These are phyloP conservation scores for Fusarium dimerum DNA, from an alignment of 2,329 filamentous ascomycete genomes.

Conservation along the genomic window DNA sequence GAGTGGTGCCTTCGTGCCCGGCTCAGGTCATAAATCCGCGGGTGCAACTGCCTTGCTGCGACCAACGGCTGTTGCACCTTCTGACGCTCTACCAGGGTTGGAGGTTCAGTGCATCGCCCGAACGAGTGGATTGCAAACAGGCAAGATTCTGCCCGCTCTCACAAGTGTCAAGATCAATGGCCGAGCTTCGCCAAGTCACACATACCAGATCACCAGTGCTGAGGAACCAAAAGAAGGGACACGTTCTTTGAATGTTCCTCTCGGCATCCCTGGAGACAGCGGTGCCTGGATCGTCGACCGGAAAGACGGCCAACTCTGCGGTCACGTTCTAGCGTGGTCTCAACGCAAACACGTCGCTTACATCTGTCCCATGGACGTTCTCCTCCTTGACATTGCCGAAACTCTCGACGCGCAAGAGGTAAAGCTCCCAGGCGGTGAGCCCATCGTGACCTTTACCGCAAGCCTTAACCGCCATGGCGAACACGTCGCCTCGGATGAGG, in stretches of 20 bases:
- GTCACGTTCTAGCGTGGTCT: constrained; percentile 89
- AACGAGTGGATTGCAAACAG: constrained; percentile 80
- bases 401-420: constrained; percentile 72
- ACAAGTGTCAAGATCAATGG: constrained; percentile 86
- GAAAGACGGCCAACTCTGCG: constrained; percentile 75
- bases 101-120: constrained; percentile 87
- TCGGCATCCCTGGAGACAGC: constrained; percentile 81
- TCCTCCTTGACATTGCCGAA: constrained; percentile 81
- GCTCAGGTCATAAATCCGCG: constrained; percentile 6
- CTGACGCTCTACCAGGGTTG: constrained; percentile 66
- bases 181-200: constrained; percentile 76
- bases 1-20: constrained; percentile 10
- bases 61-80: constrained; percentile 60
- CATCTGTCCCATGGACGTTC: constrained; percentile 91
- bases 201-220: constrained; percentile 58
- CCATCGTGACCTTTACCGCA: constrained; percentile 35
- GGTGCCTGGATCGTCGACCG: constrained; percentile 92
- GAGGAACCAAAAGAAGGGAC: constrained; percentile 20
- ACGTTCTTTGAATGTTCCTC: constrained; percentile 34
- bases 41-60: constrained; percentile 42
- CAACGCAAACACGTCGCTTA: constrained; percentile 80
- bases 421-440: constrained; percentile 65
- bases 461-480: constrained; percentile 18
- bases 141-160: constrained; percentile 75
- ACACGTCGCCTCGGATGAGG: constrained; percentile 23